phyloP scores from a whole-genome alignment of 805 yeast species.

The Suhomyces canberraensis region DNA sequence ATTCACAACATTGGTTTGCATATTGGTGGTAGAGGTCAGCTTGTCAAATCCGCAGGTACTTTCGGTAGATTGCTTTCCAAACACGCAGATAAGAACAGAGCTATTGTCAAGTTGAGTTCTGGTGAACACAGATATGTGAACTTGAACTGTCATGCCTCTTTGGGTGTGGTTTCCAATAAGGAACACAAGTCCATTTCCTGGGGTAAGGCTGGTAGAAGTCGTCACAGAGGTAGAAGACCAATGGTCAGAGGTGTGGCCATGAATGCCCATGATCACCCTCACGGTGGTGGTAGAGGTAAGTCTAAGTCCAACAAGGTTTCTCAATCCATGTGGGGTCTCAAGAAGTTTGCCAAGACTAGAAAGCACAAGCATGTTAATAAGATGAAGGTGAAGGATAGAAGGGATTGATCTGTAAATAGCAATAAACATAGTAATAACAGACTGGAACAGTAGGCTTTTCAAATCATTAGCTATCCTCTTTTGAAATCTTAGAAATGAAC shows the following conservation, averaged over 20 bases:
- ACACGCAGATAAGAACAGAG: slow-evolving; percentile 63
- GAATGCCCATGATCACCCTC: slow-evolving; percentile 97
- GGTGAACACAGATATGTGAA: slow-evolving; percentile 94
- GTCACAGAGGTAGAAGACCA: slow-evolving; percentile 92
- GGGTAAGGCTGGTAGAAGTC: slow-evolving; percentile 96
- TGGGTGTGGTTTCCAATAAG: slow-evolving; percentile 88
- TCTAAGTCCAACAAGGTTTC: slow-evolving; percentile 93
- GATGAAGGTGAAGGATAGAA: slow-evolving; percentile 87
- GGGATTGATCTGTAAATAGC: slow-evolving; percentile 31
- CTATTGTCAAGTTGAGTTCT: slow-evolving; percentile 76
- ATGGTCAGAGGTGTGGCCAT: slow-evolving; percentile 96
- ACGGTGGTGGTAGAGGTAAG: slow-evolving; percentile 99
- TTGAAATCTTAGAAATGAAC: too few species aligned
- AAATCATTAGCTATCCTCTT: too few species aligned
- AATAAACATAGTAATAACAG: not conserved
- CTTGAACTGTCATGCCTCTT: slow-evolving; percentile 84
- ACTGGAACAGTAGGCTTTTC: too few species aligned
- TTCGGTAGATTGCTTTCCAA: slow-evolving; percentile 86
- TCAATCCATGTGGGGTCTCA: slow-evolving; percentile 95
- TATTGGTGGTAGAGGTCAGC: slow-evolving; percentile 73
- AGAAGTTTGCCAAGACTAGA: slow-evolving; percentile 93
- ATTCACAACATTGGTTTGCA: slow-evolving; percentile 81
- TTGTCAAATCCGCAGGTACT: slow-evolving; percentile 93
- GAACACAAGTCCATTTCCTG: slow-evolving; percentile 85
- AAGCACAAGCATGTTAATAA: slow-evolving; percentile 82